These are phyloP conservation scores for Geoglossum glabrum DNA, from an alignment of 495 filamentous ascomycete genomes.

Conservation along the genomic window DNA sequence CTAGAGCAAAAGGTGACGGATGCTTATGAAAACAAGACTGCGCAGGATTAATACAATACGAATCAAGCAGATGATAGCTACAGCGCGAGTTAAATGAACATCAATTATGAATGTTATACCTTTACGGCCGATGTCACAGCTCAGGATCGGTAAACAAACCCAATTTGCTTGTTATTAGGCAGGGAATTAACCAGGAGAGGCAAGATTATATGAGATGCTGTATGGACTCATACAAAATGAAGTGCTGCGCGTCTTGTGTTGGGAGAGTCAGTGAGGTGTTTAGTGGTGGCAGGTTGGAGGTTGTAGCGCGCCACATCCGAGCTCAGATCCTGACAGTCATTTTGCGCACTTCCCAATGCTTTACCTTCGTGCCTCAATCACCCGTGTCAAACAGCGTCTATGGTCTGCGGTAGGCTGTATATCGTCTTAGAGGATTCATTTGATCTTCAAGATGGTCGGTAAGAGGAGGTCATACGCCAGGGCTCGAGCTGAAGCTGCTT, in stretches of 20 bases:
- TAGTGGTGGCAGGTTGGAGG: not conserved
- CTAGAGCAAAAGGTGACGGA: not conserved
- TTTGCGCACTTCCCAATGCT: not conserved
- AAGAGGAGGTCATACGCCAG: slow-evolving; percentile 8
- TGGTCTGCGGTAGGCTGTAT: not conserved
- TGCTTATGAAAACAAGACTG: not conserved
- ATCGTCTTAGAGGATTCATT: not conserved
- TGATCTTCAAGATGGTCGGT: slow-evolving; percentile 6
- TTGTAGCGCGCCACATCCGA: not conserved
- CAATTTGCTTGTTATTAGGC: not conserved
- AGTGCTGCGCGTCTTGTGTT: not conserved
- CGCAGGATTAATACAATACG: not conserved
- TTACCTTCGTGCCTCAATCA: not conserved
- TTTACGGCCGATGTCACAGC: not conserved
- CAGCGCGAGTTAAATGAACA: not conserved
- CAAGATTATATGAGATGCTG: not conserved
- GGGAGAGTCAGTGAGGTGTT: not conserved
- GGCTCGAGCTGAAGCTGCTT: slow-evolving; percentile 5
- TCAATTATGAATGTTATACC: not conserved
- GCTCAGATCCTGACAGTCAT: not conserved
- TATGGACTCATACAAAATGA: not conserved
- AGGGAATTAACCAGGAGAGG: not conserved
- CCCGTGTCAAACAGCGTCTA: not conserved
- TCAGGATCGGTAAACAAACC: not conserved
- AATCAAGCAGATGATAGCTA: no score